Evolutionary conservation across 148 eudicot species (phyloP), one percentile per base, ranked within the genome.

Genomic region (Linanthus parryae): DNA sequence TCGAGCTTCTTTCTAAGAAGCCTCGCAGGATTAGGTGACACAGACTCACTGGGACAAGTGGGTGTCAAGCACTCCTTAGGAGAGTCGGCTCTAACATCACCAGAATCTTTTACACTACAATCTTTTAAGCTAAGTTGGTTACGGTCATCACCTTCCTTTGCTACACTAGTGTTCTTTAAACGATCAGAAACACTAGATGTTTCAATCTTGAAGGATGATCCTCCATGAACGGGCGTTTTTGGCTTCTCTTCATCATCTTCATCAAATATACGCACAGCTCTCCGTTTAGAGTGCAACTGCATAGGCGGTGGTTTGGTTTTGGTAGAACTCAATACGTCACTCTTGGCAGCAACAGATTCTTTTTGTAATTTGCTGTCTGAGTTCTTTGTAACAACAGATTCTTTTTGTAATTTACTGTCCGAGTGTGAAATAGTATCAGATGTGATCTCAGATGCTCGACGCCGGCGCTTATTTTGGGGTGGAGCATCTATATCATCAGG

Each of bases 151-250:
- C 38, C 44, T 57, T 63, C 77, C 48, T 59, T 61, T 48, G 39
- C 57, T 43, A 17, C 62, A 19, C 48, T 56, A 31, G 45, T 15
- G 54, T 70, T 73, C 57, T 57, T 73, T 5, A 13, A 23, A 30
- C 72, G 49, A 58, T 53, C 79, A 56, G 68, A 33, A 10, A 63
- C 41, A 31, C 68, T 53, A 65, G 72, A 47, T 52, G 73, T 69
- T 37, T 53, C 54, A 44, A 47, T 55, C 69, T 74, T 79, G 44
- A 44, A 24, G 2, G 68, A 43, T 47, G 80, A 62, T 23, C 70
- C 61, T 41, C 85, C 94, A 65, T 87, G 99, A 48, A 92, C 67
- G 15, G 99, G 99, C 52, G 99, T 92, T 60, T 80, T 92, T n/a
- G 88, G 88, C 46, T 62, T 67, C 42, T 85, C 95, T 7, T 73